Conservation (phyloP, 2,329 filamentous ascomycete genomes). For the Fusarium sp. region DNA sequence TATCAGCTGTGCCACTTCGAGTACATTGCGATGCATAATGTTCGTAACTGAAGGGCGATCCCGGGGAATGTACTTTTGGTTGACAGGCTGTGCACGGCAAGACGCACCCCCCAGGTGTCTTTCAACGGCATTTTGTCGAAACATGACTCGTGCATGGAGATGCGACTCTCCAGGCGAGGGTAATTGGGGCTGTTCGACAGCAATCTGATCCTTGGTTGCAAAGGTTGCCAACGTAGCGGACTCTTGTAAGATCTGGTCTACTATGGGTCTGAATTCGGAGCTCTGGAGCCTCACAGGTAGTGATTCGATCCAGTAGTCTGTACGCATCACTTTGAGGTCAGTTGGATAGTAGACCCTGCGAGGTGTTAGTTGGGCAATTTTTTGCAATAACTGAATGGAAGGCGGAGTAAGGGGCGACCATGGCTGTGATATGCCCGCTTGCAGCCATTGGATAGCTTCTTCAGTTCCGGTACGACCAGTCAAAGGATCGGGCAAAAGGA, state of each 20-base stretch:
- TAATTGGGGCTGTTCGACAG: constrained; percentile 8
- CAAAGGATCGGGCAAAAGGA: constrained; percentile 67
- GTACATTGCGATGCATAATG: constrained; percentile 42
- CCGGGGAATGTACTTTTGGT: constrained; percentile 33
- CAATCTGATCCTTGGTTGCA: constrained; percentile 26
- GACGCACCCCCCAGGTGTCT: constrained; percentile 22
- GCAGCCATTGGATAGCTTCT: constrained; percentile 65
- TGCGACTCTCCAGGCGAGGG: constrained; percentile 31
- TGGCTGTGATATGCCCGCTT: constrained; percentile 64
- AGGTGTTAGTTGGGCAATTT: constrained; percentile 48
- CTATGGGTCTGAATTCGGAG: constrained; percentile 53
- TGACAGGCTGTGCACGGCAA: constrained; percentile 11
- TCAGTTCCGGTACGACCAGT: constrained; percentile 72
- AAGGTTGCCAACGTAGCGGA: constrained; percentile 50
- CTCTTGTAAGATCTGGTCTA: constrained; percentile 49
- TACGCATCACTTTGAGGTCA: constrained; percentile 53
- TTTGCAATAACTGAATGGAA: constrained; percentile 16
- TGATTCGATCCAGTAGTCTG: constrained; percentile 49
- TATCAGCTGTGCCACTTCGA: constrained; percentile 39
- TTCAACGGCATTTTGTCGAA: constrained; percentile 38
- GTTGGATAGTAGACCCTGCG: constrained; percentile 54
- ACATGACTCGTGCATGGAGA: constrained; percentile 33
- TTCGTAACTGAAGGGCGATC: constrained; percentile 40
- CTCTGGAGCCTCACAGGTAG: constrained; percentile 53
- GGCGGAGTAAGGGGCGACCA: constrained; percentile 55